phyloP scores from a whole-genome alignment of 345 rosid species.

The Clausena lansium region DNA sequence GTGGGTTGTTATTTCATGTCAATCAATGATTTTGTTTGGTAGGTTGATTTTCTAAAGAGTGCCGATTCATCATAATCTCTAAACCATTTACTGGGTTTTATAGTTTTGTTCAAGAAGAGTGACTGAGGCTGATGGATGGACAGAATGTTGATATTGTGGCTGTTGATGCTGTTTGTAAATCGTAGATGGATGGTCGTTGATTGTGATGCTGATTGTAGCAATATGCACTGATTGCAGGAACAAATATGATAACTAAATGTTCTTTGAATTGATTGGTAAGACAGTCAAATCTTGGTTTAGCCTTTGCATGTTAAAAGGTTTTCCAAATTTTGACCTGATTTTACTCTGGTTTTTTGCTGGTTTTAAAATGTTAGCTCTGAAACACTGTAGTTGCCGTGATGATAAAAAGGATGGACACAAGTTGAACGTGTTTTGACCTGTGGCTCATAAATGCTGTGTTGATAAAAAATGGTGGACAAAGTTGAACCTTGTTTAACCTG shows the following conservation, averaged over 20 bases:
- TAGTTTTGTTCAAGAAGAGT: constrained; percentile 63
- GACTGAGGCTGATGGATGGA: constrained; percentile 43
- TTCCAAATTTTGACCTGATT: constrained; percentile 30
- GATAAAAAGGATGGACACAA: constrained; percentile 16
- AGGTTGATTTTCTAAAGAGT: constrained; percentile 1
- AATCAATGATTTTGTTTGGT: constrained; percentile 10
- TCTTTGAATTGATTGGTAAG: constrained; percentile 45
- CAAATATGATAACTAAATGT: constrained; percentile 20
- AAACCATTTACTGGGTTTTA: constrained; percentile 52
- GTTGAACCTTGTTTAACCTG: constrained; percentile 27
- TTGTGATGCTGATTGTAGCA: constrained; percentile 36
- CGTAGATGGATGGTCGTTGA: constrained; percentile 55
- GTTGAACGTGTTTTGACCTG: constrained; percentile 27
- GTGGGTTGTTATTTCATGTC: background rate
- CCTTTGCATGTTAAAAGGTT: constrained; percentile 22
- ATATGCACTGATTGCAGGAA: constrained; percentile 30
- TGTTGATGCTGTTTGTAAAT: constrained; percentile 70
- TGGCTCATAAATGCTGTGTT: constrained; percentile 15
- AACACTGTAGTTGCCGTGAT: constrained; percentile 37
- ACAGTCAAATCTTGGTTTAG: constrained; percentile 25
- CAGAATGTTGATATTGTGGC: constrained; percentile 64
- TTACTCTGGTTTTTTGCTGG: constrained; percentile 27
- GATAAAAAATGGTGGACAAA: constrained; percentile 21
- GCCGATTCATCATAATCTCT: constrained; percentile 32
- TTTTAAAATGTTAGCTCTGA: constrained; percentile 27